phyloP scores from a whole-genome alignment of 805 yeast species.

The Pichia nakasei region DNA sequence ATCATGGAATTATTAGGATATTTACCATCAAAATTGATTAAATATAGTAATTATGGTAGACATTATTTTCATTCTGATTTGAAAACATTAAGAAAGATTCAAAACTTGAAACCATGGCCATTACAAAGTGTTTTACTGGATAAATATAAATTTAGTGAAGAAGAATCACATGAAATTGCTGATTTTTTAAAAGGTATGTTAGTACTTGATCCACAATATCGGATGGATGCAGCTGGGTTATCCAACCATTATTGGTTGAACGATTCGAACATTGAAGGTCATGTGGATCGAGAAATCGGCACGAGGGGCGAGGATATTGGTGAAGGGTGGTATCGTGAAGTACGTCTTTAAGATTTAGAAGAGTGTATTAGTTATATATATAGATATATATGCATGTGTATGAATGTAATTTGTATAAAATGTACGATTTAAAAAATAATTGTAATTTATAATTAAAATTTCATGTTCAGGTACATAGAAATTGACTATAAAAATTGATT shows the following conservation, averaged over 20 bases:
- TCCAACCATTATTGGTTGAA: constrained; percentile 78
- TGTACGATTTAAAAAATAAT: no score
- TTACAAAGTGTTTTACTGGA: constrained; percentile 72
- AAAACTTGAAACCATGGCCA: constrained; percentile 84
- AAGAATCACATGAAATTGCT: constrained; percentile 64
- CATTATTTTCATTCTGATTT: constrained; percentile 27
- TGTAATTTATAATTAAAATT: background rate
- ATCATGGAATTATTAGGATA: constrained; percentile 55
- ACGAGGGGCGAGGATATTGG: constrained; percentile 77
- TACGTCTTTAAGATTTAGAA: constrained; percentile 11
- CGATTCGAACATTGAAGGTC: constrained; percentile 71
- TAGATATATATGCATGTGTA: no score
- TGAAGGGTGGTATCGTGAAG: constrained; percentile 81
- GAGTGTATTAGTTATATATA: no score
- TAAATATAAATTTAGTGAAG: constrained; percentile 66
- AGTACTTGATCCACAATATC: constrained; percentile 58
- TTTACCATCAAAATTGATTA: constrained; percentile 49
- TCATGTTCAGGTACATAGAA: background rate
- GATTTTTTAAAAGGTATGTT: constrained; percentile 83
- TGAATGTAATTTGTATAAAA: no score
- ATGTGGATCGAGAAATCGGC: constrained; percentile 69
- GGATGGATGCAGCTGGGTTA: constrained; percentile 97
- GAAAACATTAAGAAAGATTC: constrained; percentile 58
- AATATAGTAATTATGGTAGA: constrained; percentile 49
- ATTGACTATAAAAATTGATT: no score